Conservation (phyloP, 176 grass and related monocot genomes). For the Elaeis guineensis region DNA sequence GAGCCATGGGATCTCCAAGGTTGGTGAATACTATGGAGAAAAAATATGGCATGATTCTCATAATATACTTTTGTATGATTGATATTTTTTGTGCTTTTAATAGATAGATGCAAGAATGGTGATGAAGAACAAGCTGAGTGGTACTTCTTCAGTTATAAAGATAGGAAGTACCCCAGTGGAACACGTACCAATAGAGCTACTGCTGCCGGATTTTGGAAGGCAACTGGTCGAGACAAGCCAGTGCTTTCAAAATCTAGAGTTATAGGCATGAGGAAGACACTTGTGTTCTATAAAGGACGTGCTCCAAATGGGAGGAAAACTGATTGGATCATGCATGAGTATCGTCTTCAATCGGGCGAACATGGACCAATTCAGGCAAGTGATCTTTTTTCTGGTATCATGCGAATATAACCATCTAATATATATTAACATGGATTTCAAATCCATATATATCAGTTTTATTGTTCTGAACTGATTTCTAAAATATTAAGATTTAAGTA, state of each 20-base stretch:
- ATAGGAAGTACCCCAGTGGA: constrained; percentile 89
- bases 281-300: constrained; percentile 92
- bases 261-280: constrained; percentile 96
- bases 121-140: constrained; percentile 59
- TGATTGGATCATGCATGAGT: constrained; percentile 97
- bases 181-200: constrained; percentile 79
- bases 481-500: too few relatives aligned
- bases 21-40: neutral
- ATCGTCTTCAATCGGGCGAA: constrained; percentile 66
- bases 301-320: constrained; percentile 70
- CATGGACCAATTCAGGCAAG: constrained; percentile 60
- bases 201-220: constrained; percentile 83
- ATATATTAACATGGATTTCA: too few relatives aligned
- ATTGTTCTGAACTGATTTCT: too few relatives aligned
- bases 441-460: too few relatives aligned
- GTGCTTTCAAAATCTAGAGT: constrained; percentile 38
- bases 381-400: neutral
- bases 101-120: constrained; percentile 51
- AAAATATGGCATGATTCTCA: too few relatives aligned
- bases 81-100: neutral
- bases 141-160: constrained; percentile 99
- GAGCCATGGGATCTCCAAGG: constrained; percentile 92
- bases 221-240: constrained; percentile 80
- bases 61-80: too few relatives aligned
- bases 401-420: too few relatives aligned